phyloP scores from a whole-genome alignment of 768 basidiomycete genomes.

The Mycena crocata region DNA sequence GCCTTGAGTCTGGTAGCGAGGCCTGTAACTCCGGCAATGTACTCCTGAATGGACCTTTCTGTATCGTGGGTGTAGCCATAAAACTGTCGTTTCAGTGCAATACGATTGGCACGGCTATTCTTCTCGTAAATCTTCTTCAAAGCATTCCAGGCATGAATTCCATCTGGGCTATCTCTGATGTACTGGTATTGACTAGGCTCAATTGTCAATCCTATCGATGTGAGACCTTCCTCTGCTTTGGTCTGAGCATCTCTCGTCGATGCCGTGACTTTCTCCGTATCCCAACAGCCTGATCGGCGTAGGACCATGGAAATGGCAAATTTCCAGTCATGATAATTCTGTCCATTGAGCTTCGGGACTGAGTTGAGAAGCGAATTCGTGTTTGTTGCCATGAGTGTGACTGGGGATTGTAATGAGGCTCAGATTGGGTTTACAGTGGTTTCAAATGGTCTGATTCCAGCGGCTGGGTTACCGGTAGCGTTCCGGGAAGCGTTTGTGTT shows the following conservation, averaged over 20 bases:
- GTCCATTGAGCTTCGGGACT: constrained; percentile 8
- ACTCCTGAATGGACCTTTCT: background rate
- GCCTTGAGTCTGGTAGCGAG: no score
- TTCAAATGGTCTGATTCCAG: background rate
- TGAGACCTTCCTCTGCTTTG: constrained; percentile 29
- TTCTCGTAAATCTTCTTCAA: no score
- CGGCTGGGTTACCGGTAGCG: constrained; percentile 2
- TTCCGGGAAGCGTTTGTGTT: background rate
- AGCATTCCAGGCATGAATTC: no score
- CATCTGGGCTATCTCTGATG: constrained; percentile 21
- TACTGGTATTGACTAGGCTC: constrained; percentile 37
- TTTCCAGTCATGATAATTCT: constrained; percentile 13
- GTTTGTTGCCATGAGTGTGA: background rate
- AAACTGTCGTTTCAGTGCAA: constrained; percentile 37
- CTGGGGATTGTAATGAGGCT: no score
- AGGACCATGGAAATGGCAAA: no score
- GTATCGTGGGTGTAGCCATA: constrained; percentile 19
- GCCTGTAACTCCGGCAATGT: no score
- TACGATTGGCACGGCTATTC: constrained; percentile 35
- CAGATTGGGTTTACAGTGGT: background rate
- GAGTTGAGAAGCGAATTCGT: constrained; percentile 4
- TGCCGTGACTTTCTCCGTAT: background rate
- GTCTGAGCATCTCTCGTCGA: background rate
- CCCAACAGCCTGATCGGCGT: constrained; percentile 6
- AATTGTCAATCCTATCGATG: constrained; percentile 34